These are phyloP conservation scores for Lipomyces spencermartinsiae DNA, from an alignment of 805 yeast genomes.

Conservation along the genomic window DNA sequence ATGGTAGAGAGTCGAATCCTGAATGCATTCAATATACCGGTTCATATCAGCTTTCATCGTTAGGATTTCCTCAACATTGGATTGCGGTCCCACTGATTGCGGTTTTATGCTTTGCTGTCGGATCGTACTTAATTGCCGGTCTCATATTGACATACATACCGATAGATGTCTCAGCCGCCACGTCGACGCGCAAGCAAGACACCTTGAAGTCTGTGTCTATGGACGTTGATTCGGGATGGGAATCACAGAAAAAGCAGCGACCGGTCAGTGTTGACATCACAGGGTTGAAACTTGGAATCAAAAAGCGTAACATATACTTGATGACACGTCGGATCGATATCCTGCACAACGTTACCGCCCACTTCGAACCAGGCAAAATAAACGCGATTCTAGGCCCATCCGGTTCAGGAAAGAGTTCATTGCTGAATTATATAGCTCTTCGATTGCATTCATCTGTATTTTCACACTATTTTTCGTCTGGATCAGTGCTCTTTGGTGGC, in stretches of 20 bases:
- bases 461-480: slow-evolving; percentile 48
- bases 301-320: slow-evolving; percentile 25
- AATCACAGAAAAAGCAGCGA: not conserved
- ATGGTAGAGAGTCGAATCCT: slow-evolving; percentile 42
- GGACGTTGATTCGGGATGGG: slow-evolving; percentile 15
- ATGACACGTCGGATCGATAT: slow-evolving; percentile 46
- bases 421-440: slow-evolving; percentile 67
- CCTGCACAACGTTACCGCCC: slow-evolving; percentile 56
- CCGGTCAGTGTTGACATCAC: slow-evolving; percentile 40
- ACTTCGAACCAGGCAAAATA: slow-evolving; percentile 60
- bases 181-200: slow-evolving; percentile 38
- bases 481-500: slow-evolving; percentile 55
- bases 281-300: slow-evolving; percentile 40
- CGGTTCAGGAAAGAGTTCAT: slow-evolving; percentile 77
- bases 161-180: slow-evolving; percentile 60
- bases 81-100: slow-evolving; percentile 66
- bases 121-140: slow-evolving; percentile 58
- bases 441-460: slow-evolving; percentile 53
- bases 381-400: slow-evolving; percentile 84
- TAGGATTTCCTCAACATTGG: slow-evolving; percentile 74
- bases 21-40: slow-evolving; percentile 63
- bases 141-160: slow-evolving; percentile 56
- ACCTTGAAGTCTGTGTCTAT: slow-evolving; percentile 24
- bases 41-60: slow-evolving; percentile 54
- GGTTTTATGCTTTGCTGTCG: slow-evolving; percentile 63